Conservation (phyloP, 805 yeast species). For the Saccharomycopsis schoenii region DNA sequence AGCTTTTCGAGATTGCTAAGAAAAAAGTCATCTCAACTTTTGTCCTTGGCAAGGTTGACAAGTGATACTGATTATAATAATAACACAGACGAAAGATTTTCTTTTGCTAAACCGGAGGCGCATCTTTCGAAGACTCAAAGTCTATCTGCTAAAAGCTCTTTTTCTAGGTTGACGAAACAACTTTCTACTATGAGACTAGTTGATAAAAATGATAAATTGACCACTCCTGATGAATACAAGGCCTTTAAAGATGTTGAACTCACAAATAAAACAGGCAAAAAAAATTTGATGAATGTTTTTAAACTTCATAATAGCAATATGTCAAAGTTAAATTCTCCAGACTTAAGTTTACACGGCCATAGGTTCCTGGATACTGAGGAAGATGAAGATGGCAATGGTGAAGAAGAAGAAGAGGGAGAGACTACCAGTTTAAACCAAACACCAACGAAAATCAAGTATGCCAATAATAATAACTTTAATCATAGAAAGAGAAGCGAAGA, state of each 20-base stretch:
- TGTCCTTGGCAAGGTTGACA: slow-evolving; percentile 1
- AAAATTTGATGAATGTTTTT: slow-evolving; percentile 9
- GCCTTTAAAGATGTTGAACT: not conserved
- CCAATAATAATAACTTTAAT: not conserved
- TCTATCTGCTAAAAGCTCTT: not conserved
- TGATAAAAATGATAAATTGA: slow-evolving; percentile 12
- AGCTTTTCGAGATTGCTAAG: slow-evolving; percentile 16
- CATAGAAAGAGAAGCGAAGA: not conserved
- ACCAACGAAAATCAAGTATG: not conserved
- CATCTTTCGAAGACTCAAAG: not conserved
- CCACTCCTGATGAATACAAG: slow-evolving; percentile 18
- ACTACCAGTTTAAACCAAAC: not conserved
- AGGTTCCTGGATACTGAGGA: not conserved
- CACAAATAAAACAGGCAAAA: slow-evolving; percentile 5
- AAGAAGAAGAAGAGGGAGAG: not conserved
- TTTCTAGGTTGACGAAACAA: slow-evolving; percentile 1
- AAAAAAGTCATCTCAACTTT: slow-evolving; percentile 17
- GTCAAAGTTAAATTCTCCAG: not conserved
- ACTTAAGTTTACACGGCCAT: not conserved
- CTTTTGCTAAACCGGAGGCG: slow-evolving; percentile 5
- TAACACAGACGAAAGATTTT: slow-evolving; percentile 11
- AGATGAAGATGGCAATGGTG: not conserved
- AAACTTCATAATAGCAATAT: not conserved
- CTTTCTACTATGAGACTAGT: slow-evolving; percentile 15
- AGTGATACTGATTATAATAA: slow-evolving; percentile 13